Evolutionary conservation across 176 grass and related monocot genomes (phyloP), one percentile per base, ranked within the genome.

Genomic region (Lolium perenne): DNA sequence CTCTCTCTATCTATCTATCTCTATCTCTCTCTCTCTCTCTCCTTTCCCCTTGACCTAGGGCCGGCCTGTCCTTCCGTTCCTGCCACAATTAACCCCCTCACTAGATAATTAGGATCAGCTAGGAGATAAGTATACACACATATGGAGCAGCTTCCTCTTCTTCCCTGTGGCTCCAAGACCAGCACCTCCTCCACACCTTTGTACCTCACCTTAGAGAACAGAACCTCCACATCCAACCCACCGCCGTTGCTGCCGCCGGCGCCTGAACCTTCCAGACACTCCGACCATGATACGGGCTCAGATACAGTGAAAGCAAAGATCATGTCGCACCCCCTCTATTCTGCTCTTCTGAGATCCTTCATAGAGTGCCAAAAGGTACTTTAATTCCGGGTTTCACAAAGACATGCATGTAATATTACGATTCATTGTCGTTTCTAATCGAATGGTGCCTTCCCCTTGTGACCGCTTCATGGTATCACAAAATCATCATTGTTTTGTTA

Each of bases 301-400:
- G 95, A 90, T 54, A 84, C 78, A 40, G 84, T 93, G 80, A 90
- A 98, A 89, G 89, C 84, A 0, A 98, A 87, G 87, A 98, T 98
- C 83, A 92, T 91, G 74, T 93, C 93, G 11, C 95, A 98, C 38
- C 87, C 54, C 65, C 91, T 90, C 82, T 98, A 95, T 80, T 75
- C 95, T n/a, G 65, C 78, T 86, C 91, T 98, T 53, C 41, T 98
- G 10, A 86, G 65, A 86, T 89, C 95, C 47, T 95, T 87, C 76
- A 89, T 98, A 78, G 89, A 98, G 56, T 98, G 91, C 80, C 91
- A 88, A 68, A 98, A 98, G 95, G 93, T 92, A 72, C 4, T 20
- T 38, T 20, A 10, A 9, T 47, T 38, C 66, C 2, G 16, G 66
- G 2, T 50, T 61, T 7, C 13, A 7, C 6, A 15, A 57, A 15